phyloP scores from a whole-genome alignment of 2,329 filamentous ascomycete species.

The Pseudogymnoascus sp. region DNA sequence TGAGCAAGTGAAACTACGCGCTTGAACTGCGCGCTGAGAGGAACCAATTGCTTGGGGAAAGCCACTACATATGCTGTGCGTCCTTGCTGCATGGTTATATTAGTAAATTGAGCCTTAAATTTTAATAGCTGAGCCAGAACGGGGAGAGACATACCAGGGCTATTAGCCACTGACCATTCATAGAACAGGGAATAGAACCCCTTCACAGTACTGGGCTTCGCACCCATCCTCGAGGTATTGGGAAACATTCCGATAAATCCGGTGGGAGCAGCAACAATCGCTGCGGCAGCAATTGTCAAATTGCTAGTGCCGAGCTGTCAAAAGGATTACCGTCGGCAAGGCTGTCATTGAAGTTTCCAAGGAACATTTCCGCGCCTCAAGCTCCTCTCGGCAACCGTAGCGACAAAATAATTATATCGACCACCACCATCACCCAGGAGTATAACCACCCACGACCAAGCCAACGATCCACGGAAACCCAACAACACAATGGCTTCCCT shows the following conservation, averaged over 20 bases:
- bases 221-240: neutral
- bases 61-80: neutral
- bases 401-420: slow-evolving; percentile 11
- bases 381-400: slow-evolving; percentile 16
- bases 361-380: slow-evolving; percentile 13
- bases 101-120: neutral
- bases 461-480: slow-evolving; percentile 12
- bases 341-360: slow-evolving; percentile 13
- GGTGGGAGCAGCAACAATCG: neutral
- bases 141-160: neutral
- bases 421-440: neutral
- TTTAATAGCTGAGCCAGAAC: neutral
- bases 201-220: neutral
- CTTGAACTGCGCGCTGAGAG: neutral
- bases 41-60: neutral
- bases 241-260: neutral
- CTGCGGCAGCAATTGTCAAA: slow-evolving; percentile 9
- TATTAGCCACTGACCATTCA: slow-evolving; percentile 9
- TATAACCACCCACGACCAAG: neutral
- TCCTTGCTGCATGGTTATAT: neutral
- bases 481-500: slow-evolving; percentile 16
- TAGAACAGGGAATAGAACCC: slow-evolving; percentile 7
- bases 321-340: neutral
- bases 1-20: neutral
- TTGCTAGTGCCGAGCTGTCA: slow-evolving; percentile 5